Evolutionary conservation across 768 basidiomycete genomes (phyloP), one percentile per base, ranked within the genome.

Genomic region (Hygrophorus pudorinus): DNA sequence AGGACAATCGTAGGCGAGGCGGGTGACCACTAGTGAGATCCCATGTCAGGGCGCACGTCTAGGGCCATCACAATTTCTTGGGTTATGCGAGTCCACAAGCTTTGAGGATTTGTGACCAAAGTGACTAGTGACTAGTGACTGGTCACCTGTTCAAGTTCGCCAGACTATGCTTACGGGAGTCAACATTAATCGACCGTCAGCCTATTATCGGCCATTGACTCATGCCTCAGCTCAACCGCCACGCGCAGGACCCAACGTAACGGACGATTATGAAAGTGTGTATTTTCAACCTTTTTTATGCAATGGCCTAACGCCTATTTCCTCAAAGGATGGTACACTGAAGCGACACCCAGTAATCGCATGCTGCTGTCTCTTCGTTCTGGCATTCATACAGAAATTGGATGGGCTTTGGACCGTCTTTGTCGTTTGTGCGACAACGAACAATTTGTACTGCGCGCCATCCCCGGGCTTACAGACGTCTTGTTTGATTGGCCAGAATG

Each of bases 351-450:
- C 1, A 81, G 68, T 57, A 97, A 97, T 59, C 76, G 93, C 33
- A 89, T 97, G 78, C 70, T 90, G n/a, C 77, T 99, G 12, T 82
- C 92, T 2, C 64, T 98, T 33, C 76, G 80, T 18, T 97, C 89
- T 11, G 84, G 80, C 4, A 82, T 98, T 38, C 71, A 79, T 42
- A 62, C 75, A 6, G 94, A 98, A 56, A 72, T 92, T 45, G 78
- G 79, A 45, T 97, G 90, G 86, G 87, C 92, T 14, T 74, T 99
- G 31, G 84, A 90, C 53, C 80, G 86, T 38, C 73, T 98, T 8
- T 79, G 84, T 49, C 76, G 86, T 14, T 70, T 88, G n/a, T 82
- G 79, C 52, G 73, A 74, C 52, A 84, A 86, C 53, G 89, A 92
- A 41, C 68, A 78, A 41, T 88, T 94, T 61, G 58, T 76, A 45